Evolutionary conservation across 139 green algal genomes (phyloP).

Genomic region (Tetradesmus lagerheimii): DNA sequence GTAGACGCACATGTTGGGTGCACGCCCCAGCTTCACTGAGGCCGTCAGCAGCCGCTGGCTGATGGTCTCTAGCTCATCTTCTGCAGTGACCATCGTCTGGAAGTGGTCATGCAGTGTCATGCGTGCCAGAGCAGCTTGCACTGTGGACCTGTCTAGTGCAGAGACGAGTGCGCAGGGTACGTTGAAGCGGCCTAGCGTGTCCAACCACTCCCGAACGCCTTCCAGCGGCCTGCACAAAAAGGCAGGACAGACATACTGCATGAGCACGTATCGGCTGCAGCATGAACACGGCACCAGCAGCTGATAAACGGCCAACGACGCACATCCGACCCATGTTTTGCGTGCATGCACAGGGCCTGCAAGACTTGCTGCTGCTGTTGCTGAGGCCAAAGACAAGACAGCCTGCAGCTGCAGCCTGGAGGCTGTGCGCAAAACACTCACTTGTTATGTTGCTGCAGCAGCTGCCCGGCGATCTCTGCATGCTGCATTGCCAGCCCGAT

Average conservation of each 20-base stretch:
- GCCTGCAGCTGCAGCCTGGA: background rate
- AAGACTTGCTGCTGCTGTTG: background rate
- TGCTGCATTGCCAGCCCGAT: slow-evolving; percentile 70
- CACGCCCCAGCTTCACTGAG: slow-evolving; percentile 84
- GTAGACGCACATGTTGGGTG: slow-evolving; percentile 88
- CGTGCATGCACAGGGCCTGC: too few species aligned
- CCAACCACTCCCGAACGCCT: slow-evolving; percentile 78
- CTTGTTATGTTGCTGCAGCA: slow-evolving; percentile 54
- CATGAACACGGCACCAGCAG: background rate
- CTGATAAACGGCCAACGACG: too few species aligned
- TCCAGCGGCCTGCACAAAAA: slow-evolving; percentile 31
- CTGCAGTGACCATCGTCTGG: slow-evolving; percentile 68
- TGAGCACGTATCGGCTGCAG: background rate
- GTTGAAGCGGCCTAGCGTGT: slow-evolving; percentile 64
- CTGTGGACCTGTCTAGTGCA: slow-evolving; percentile 59
- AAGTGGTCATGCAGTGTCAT: slow-evolving; percentile 77
- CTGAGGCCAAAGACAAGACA: background rate
- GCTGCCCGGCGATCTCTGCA: slow-evolving; percentile 53
- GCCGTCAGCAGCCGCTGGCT: slow-evolving; percentile 82
- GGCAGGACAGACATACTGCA: background rate
- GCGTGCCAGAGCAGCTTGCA: slow-evolving; percentile 63
- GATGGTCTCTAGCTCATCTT: slow-evolving; percentile 91
- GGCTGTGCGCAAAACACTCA: background rate
- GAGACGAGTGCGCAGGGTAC: slow-evolving; percentile 82
- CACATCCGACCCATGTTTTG: too few species aligned